Evolutionary conservation across 352 stramenopile genomes (phyloP).

Genomic region (Peronosclerospora sorghi): DNA sequence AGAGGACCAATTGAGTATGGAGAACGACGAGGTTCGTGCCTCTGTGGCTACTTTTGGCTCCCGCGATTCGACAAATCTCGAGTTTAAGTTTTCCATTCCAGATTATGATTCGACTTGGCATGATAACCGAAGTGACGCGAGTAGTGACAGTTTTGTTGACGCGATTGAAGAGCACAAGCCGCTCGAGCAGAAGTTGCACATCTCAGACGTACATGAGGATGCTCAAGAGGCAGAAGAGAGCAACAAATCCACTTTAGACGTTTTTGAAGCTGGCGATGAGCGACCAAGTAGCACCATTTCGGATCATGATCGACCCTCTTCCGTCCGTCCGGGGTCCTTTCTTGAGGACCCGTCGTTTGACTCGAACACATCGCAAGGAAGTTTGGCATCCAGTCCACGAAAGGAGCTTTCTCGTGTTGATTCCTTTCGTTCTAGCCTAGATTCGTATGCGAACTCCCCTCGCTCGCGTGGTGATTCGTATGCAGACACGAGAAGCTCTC

Average conservation of each 20-base stretch:
- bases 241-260: slow-evolving; percentile 6
- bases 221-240: slow-evolving; percentile 3
- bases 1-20: background rate
- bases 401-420: slow-evolving; percentile 17
- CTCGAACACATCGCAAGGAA: slow-evolving; percentile 24
- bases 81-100: slow-evolving; percentile 8
- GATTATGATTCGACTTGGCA: slow-evolving; percentile 6
- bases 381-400: slow-evolving; percentile 20
- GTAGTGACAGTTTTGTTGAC: slow-evolving; percentile 22
- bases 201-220: slow-evolving; percentile 4
- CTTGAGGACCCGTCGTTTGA: slow-evolving; percentile 26
- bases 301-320: slow-evolving; percentile 19
- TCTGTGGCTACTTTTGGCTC: background rate
- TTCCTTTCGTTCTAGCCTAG: slow-evolving; percentile 9
- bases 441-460: slow-evolving; percentile 15
- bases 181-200: background rate
- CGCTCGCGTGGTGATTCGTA: slow-evolving; percentile 19
- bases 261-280: slow-evolving; percentile 7
- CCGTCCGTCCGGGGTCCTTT: slow-evolving; percentile 20
- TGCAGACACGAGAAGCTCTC: slow-evolving; percentile 15
- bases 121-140: slow-evolving; percentile 20
- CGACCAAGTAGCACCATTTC: slow-evolving; percentile 21
- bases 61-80: slow-evolving; percentile 5
- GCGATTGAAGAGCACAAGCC: slow-evolving; percentile 19
- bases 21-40: background rate